Conservation (phyloP, 352 stramenopile genomes). For the Thraustochytrium striatum region DNA sequence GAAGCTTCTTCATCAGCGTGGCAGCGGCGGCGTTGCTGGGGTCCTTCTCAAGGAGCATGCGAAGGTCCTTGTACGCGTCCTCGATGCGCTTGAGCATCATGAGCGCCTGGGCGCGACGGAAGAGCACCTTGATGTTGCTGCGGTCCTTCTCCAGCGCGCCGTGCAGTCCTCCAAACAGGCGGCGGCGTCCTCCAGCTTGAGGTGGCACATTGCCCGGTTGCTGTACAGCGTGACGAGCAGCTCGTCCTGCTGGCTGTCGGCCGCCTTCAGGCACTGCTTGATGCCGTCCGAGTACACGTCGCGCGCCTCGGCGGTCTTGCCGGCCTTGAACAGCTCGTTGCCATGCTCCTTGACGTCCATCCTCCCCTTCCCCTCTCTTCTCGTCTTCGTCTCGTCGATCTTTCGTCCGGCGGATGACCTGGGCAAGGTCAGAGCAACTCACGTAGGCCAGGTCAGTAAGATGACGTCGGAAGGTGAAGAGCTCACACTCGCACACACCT, state of each 20-base stretch:
- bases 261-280: slow-evolving; percentile 54
- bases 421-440: too few species aligned
- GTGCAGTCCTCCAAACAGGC: slow-evolving; percentile 76
- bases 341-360: slow-evolving; percentile 68
- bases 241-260: slow-evolving; percentile 60
- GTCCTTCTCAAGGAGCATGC: slow-evolving; percentile 7
- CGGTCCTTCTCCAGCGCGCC: slow-evolving; percentile 71
- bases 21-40: slow-evolving; percentile 2
- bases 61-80: neutral
- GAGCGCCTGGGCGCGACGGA: slow-evolving; percentile 70
- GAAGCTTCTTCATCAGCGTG: slow-evolving; percentile 31
- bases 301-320: slow-evolving; percentile 74
- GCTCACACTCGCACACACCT: too few species aligned
- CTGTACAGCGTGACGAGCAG: slow-evolving; percentile 74
- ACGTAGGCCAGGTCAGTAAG: too few species aligned
- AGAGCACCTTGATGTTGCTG: slow-evolving; percentile 81
- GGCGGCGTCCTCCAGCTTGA: slow-evolving; percentile 82
- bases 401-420: too few species aligned
- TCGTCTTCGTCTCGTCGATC: neutral
- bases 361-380: neutral
- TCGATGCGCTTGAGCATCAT: neutral
- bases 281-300: slow-evolving; percentile 13
- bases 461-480: too few species aligned
- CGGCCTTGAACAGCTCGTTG: slow-evolving; percentile 80
- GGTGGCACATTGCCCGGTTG: slow-evolving; percentile 80